A percentile compares a stretch with the other conserved stretches of the same genome.
Evolutionary conservation across 2,329 filamentous ascomycete species (phyloP).

Genomic region (Pyrenophora tritici-repentis): DNA sequence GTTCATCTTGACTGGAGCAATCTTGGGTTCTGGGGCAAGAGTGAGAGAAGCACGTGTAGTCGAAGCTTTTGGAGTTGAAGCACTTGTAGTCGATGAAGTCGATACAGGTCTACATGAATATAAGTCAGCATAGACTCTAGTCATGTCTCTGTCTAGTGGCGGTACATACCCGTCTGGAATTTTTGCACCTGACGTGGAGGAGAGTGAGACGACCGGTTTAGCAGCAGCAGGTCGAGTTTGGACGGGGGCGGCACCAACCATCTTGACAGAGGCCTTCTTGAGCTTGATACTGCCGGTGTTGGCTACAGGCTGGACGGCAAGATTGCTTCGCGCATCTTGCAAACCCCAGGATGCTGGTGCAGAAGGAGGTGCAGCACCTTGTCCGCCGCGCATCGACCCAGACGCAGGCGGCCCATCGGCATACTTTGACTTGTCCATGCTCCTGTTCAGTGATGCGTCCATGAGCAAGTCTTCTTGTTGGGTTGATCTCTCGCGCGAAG

Average conservation of each 20-base stretch:
- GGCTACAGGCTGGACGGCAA: slow-evolving; percentile 30
- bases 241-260: slow-evolving; percentile 23
- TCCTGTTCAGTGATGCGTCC: not conserved
- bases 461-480: not conserved
- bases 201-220: not conserved
- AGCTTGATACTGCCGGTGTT: slow-evolving; percentile 23
- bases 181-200: slow-evolving; percentile 9
- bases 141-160: not conserved
- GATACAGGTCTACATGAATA: slow-evolving; percentile 1
- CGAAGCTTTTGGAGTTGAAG: too few relatives aligned
- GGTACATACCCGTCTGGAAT: slow-evolving; percentile 21
- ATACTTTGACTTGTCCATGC: slow-evolving; percentile 22
- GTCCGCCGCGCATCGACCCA: not conserved
- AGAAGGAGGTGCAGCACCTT: not conserved
- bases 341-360: not conserved
- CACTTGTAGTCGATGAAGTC: not conserved
- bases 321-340: slow-evolving; percentile 21
- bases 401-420: slow-evolving; percentile 11
- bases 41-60: not conserved
- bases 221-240: not conserved
- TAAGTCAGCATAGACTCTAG: slow-evolving; percentile 7
- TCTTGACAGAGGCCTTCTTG: slow-evolving; percentile 39
- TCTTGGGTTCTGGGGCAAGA: not conserved
- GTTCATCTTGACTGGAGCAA: slow-evolving; percentile 4
- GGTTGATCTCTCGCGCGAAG: not conserved